Base-by-base conservation (phyloP, 495 filamentous ascomycete genomes). In the Aspergillus nanangensis region DNA sequence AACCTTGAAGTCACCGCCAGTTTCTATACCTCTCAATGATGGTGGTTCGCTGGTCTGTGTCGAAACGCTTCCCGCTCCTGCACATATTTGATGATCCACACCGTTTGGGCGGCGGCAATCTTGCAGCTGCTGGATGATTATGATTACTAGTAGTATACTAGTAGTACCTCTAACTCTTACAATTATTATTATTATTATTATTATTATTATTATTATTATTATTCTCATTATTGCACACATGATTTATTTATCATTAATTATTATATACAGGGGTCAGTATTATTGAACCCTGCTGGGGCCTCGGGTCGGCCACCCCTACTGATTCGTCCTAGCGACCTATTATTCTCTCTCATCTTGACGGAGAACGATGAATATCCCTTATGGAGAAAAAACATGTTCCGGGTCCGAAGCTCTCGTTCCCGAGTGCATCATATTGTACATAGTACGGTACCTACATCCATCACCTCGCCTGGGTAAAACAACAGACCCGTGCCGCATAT, bases 61-160 rank as follows among this genome's bases (percentile, higher is more conserved):
- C 42, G 49, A 50, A n/a, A 52, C 49, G 32, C 36, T 48, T 56
- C 48, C 48, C 53, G 53, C 48, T 51, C 22, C 13, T 52, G 22
- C 34, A 55, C 47, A 55, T 47, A 19, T 22, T 51, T 42, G 23
- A 52, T 37, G 53, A 56, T 56, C 48, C 53, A 51, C 51, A 45
- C 47, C 52, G 48, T 56, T 52, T 52, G 50, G 53, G 38, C 31
- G 45, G 48, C 49, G 49, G 38, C 25, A 51, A 56, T 56, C 53
- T 56, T 52, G 53, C 53, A 56, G 45, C 38, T 45, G 37, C 42
- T 48, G 34, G 41, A 5, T 5, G 11, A 11, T 29, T 29, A 5
- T 29, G 25, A 29, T 29, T 5, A 29, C 25, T 29, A 29, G 5
- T 11, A 11, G 5, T 11, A 29, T 29, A 11, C 25, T 5, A 29